Evolutionary conservation across 202 grass and related monocot species (phyloP).

Genomic region (Hordeum pubiflorum): DNA sequence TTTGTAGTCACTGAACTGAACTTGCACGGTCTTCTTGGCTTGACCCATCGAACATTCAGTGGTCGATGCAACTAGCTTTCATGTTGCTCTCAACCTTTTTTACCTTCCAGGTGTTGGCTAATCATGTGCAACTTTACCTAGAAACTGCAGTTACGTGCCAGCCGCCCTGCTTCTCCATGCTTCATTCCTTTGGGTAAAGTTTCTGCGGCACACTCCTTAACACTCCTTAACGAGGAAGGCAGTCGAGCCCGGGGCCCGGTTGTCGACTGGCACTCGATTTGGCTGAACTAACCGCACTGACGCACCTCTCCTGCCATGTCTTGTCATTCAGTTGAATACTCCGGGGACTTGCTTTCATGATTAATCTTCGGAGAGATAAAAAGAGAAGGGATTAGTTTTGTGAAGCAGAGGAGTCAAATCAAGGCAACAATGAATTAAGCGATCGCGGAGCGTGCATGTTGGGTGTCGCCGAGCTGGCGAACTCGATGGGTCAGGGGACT

Average conservation of each 20-base stretch:
- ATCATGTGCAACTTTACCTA: neutral
- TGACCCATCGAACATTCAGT: neutral
- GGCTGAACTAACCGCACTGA: constrained; percentile 3
- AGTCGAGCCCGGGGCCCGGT: neutral
- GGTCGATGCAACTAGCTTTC: neutral
- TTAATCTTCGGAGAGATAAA: neutral
- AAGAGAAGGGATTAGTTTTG: neutral
- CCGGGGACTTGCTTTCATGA: neutral
- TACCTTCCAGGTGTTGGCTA: neutral
- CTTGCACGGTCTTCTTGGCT: neutral
- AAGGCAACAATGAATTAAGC: neutral
- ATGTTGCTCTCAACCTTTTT: no score
- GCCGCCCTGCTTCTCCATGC: neutral
- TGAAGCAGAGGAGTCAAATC: neutral
- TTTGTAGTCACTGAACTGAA: neutral
- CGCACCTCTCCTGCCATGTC: neutral
- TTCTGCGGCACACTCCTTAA: neutral
- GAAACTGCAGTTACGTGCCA: neutral
- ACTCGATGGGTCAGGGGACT: neutral
- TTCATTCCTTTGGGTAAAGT: constrained; percentile 26
- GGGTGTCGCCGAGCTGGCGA: constrained; percentile 9
- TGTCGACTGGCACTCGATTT: neutral
- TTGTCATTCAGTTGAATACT: neutral
- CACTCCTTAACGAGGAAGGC: constrained; percentile 42
- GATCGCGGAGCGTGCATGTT: neutral